phyloP scores from a whole-genome alignment of 2,329 filamentous ascomycete species.

The Dactylellina leptospora region DNA sequence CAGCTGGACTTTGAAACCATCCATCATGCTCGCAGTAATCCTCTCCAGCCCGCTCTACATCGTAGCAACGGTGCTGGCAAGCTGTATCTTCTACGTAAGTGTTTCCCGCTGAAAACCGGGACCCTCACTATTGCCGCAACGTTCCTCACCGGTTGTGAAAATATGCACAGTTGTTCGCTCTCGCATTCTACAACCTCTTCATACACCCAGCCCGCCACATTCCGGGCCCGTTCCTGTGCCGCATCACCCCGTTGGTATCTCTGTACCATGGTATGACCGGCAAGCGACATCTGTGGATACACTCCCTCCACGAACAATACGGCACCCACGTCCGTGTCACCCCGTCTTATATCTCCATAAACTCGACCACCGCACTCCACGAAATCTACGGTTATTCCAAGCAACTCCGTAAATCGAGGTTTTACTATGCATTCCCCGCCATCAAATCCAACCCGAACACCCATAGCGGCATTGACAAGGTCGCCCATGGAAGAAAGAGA shows the following conservation, averaged over 20 bases:
- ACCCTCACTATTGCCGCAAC: not conserved
- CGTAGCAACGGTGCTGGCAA: constrained; percentile 29
- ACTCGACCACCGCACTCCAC: constrained; percentile 60
- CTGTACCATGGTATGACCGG: constrained; percentile 79
- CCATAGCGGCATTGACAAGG: constrained; percentile 76
- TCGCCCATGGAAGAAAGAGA: constrained; percentile 74
- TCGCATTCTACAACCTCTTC: constrained; percentile 66
- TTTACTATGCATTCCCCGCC: constrained; percentile 64
- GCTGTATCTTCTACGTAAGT: constrained; percentile 44
- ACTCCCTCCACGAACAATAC: constrained; percentile 75
- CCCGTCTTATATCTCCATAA: constrained; percentile 55
- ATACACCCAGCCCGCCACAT: constrained; percentile 72
- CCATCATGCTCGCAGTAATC: constrained; percentile 31
- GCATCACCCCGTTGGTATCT: constrained; percentile 67
- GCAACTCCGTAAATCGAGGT: constrained; percentile 64
- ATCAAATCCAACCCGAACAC: constrained; percentile 65
- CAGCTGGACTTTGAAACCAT: constrained; percentile 1
- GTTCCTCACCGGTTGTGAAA: constrained; percentile 1
- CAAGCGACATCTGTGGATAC: constrained; percentile 78
- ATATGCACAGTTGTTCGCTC: constrained; percentile 48
- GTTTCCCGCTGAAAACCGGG: not conserved
- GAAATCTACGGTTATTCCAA: constrained; percentile 64
- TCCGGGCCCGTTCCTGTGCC: constrained; percentile 71
- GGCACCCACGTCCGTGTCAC: constrained; percentile 62
- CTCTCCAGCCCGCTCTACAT: constrained; percentile 45